These are phyloP conservation scores for Eremochloa ophiuroides DNA, from an alignment of 176 grass and related monocot species.

Conservation along the genomic window DNA sequence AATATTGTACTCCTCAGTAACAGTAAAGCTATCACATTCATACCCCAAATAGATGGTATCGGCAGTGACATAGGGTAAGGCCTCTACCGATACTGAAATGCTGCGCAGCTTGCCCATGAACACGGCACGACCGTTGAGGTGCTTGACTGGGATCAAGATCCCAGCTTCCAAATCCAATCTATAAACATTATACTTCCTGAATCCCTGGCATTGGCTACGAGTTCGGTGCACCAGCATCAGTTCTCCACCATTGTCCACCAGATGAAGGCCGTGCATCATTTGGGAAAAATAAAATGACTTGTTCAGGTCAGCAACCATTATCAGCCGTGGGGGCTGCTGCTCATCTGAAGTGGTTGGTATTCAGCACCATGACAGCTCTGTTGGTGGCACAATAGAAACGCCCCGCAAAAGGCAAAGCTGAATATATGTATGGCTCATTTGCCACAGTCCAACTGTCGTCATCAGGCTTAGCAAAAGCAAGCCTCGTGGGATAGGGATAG, in stretches of 20 bases:
- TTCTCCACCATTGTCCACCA: neutral
- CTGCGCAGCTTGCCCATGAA: neutral
- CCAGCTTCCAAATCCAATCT: neutral
- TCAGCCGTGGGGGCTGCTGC: neutral
- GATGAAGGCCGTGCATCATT: neutral
- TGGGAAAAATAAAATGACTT: neutral
- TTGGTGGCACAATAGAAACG: neutral
- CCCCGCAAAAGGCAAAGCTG: neutral
- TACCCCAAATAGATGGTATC: neutral
- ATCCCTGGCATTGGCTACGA: no score
- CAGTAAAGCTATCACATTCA: neutral
- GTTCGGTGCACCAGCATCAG: neutral
- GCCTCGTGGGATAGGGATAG: neutral
- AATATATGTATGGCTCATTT: neutral
- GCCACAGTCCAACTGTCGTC: neutral
- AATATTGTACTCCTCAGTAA: neutral
- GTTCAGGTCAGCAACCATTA: neutral
- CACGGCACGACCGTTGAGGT: neutral
- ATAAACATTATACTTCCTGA: neutral
- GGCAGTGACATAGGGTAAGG: neutral
- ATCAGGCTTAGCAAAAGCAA: neutral
- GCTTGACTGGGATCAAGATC: neutral
- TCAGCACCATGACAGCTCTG: neutral
- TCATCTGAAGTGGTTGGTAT: neutral
- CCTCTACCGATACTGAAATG: neutral